A percentile compares a stretch with the other conserved stretches of the same genome.
These are phyloP conservation scores for Plenodomus tracheiphilus DNA, from an alignment of 2,329 filamentous ascomycete genomes.

Conservation along the genomic window DNA sequence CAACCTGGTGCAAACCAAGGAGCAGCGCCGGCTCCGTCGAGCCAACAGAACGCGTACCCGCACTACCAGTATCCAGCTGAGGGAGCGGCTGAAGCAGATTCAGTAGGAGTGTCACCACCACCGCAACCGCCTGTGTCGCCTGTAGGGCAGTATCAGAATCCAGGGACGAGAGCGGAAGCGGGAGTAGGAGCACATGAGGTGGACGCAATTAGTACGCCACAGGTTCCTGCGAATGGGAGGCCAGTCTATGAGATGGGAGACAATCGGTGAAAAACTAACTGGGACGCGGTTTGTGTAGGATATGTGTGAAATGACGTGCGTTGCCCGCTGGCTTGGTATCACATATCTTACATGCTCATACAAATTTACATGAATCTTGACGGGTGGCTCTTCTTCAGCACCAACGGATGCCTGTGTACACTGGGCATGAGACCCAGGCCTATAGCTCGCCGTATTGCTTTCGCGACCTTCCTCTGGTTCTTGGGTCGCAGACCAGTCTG, in stretches of 20 bases:
- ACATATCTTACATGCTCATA: neutral
- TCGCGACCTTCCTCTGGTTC: conserved; percentile 92
- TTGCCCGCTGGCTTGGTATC: neutral
- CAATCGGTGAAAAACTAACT: no score
- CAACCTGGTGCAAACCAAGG: conserved; percentile 12
- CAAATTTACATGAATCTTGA: conserved; percentile 23
- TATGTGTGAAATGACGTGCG: neutral
- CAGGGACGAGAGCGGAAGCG: conserved; percentile 4
- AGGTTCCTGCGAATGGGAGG: conserved; percentile 1
- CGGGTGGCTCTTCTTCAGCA: conserved; percentile 33
- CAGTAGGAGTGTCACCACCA: no score
- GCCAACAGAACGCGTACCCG: neutral
- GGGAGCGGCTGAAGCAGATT: conserved; percentile 1
- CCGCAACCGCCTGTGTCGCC: neutral
- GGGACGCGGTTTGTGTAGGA: no score
- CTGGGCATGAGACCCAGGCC: conserved; percentile 91
- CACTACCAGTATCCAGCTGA: conserved; percentile 3
- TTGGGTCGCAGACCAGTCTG: conserved; percentile 80
- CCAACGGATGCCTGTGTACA: conserved; percentile 77
- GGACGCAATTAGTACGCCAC: conserved; percentile 19
- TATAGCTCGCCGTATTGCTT: conserved; percentile 85
- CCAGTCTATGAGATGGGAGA: conserved; percentile 24
- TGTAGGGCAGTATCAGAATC: conserved; percentile 11
- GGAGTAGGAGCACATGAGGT: conserved; percentile 24
- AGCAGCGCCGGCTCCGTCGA: neutral